Percentiles rank a stretch among this genome's conserved stretches.
Evolutionary conservation across 31 red algal genomes (phyloP).

Genomic region (Odonthalia washingtoniensis): DNA sequence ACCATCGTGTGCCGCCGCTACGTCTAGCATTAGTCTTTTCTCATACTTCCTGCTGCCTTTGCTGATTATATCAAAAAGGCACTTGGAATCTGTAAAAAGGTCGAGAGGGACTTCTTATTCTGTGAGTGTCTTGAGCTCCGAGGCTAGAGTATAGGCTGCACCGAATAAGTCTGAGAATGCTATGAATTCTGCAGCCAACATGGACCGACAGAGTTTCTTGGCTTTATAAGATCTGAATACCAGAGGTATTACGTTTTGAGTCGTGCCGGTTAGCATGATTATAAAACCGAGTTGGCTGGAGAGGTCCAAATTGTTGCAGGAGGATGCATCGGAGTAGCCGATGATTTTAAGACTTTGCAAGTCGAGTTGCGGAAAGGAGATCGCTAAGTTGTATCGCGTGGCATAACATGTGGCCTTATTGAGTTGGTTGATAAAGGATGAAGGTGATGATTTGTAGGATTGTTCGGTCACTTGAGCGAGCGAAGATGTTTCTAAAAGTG

Average conservation of each 20-base stretch:
- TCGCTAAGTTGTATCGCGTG: neutral
- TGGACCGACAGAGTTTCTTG: neutral
- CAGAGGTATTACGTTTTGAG: neutral
- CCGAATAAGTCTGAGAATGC: slow-evolving; percentile 20
- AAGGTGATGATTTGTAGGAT: no score
- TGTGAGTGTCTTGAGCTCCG: neutral
- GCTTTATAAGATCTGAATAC: slow-evolving; percentile 13
- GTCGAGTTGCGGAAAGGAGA: neutral
- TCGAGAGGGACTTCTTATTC: neutral
- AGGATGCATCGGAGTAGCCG: neutral
- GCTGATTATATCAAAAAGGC: slow-evolving; percentile 19
- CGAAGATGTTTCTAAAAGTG: no score
- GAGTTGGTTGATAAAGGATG: no score
- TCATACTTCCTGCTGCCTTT: slow-evolving; percentile 24
- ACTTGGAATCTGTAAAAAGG: slow-evolving; percentile 9
- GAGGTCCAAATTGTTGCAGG: no score
- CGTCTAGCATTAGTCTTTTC: slow-evolving; percentile 1
- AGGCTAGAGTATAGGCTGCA: neutral
- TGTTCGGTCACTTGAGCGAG: slow-evolving; percentile 9
- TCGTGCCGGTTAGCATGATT: neutral
- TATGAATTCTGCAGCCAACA: neutral
- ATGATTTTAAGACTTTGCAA: neutral
- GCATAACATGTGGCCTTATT: neutral
- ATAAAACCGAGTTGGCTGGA: neutral
- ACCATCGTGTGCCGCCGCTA: no score